Percentiles rank a stretch among this genome's conserved stretches.
phyloP scores from a whole-genome alignment of 2,329 filamentous ascomycete genomes.

The Nemania sp. region DNA sequence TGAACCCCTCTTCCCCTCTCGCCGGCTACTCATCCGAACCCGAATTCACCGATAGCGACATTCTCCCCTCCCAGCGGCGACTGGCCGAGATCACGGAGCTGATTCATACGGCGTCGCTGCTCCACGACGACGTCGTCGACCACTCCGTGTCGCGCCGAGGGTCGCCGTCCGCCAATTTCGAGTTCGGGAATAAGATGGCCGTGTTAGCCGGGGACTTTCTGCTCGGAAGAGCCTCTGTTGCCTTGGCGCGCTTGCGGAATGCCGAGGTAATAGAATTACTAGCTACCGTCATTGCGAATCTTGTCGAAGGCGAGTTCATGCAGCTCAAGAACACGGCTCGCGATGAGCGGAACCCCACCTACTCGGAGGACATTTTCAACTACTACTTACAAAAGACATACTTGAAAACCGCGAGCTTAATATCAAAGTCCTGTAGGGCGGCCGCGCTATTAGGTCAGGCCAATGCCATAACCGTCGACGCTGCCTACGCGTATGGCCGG shows the following conservation, averaged over 20 bases:
- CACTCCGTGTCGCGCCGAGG: constrained; percentile 84
- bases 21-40: constrained; percentile 50
- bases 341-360: constrained; percentile 82
- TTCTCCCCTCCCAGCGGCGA: constrained; percentile 89
- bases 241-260: constrained; percentile 85
- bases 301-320: constrained; percentile 99
- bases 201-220: constrained; percentile 97
- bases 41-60: constrained; percentile 62
- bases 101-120: constrained; percentile 93
- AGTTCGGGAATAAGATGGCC: constrained; percentile 99
- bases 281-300: constrained; percentile 94
- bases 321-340: constrained; percentile 94
- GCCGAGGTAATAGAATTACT: constrained; percentile 94
- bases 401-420: constrained; percentile 92
- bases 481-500: constrained; percentile 88
- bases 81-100: constrained; percentile 96
- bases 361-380: constrained; percentile 84
- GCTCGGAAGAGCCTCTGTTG: constrained; percentile 89
- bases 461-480: constrained; percentile 79
- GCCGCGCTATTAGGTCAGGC: constrained; percentile 83
- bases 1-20: constrained; percentile 73
- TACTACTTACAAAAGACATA: constrained; percentile 99
- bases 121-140: constrained; percentile 98
- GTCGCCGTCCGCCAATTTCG: constrained; percentile 85
- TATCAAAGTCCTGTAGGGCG: constrained; percentile 93